Base-by-base conservation (phyloP, 257 asterid species). In the Solanum peruvianum region DNA sequence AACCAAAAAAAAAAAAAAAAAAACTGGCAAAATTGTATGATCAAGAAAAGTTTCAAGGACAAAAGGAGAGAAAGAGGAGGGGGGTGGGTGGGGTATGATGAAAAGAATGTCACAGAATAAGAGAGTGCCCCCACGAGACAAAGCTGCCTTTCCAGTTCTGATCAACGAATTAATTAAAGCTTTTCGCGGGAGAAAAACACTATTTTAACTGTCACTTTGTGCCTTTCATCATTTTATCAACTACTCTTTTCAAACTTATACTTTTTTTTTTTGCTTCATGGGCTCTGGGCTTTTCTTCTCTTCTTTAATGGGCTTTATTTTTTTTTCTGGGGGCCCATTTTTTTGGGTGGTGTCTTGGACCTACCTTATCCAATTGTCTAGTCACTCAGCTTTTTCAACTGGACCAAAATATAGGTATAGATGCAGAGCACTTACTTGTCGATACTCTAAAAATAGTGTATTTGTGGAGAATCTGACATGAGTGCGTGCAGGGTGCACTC, bases 131-230 rank as follows among this genome's bases (percentile, higher is more conserved):
- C 88, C 91, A 91, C 87, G 91, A 88, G 90, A 82, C 70, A 85
- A 69, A 88, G 87, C 56, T 85, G 85, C 89, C 97, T 93, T 93
- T 94, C 93, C 96, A 93, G 95, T 94, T 91, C 89, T 82, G 52
- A 85, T 37, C 45, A 86, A 87, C 82, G 78, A 87, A 89, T 91
- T 91, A 93, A 93, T 88, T 87, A 91, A 77, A 88, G 94, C 92
- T 95, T 92, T 94, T 88, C 89, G 94, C 98, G 97, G 98, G 97
- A 91, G 92, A 76, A 90, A 67, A 89, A 93, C 98, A 91, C 91
- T 95, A 88, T 93, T 92, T 89, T 93, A 94, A 94, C 94, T 88
- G 87, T 86, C 92, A 90, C 94, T 93, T 91, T 88, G 97, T 93
- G 97, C 96, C 90, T 90, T 92, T 90, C 21, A 93, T 94, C 92